Evolutionary conservation across 2,329 filamentous ascomycete genomes (phyloP).

Genomic region (Penicillium sp.): DNA sequence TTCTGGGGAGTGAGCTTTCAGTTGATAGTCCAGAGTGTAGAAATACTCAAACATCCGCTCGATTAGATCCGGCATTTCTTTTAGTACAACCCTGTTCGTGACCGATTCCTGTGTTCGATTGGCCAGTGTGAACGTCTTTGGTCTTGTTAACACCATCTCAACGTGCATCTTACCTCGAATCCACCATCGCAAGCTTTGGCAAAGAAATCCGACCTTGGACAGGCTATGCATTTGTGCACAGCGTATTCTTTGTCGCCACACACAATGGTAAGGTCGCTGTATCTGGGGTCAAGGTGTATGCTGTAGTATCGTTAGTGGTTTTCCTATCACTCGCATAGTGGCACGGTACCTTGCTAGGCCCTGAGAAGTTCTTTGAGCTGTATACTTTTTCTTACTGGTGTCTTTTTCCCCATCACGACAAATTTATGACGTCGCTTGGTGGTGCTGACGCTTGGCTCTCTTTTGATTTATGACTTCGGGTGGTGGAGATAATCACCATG

Average conservation of each 20-base stretch:
- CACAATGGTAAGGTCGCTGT: not conserved
- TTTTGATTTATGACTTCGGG: not conserved
- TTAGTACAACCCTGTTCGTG: not conserved
- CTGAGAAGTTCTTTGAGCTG: not conserved
- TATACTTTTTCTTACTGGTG: fast-evolving
- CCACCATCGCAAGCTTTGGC: not conserved
- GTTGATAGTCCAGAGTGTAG: not conserved
- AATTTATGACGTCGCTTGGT: not conserved
- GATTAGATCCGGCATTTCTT: not conserved
- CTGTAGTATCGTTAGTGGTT: not conserved
- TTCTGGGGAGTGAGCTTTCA: not conserved
- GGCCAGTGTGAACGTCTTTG: too few species aligned
- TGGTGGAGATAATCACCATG: too few species aligned
- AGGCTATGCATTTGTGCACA: not conserved
- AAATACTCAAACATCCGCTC: not conserved
- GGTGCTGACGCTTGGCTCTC: not conserved
- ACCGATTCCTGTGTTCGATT: not conserved
- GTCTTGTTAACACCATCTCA: not conserved
- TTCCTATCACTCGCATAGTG: not conserved
- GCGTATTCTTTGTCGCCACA: not conserved
- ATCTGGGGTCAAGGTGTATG: not conserved
- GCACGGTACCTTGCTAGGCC: not conserved
- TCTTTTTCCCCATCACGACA: not conserved
- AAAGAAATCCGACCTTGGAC: not conserved
- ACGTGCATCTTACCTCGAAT: not conserved